A percentile compares a stretch with the other conserved stretches of the same genome.
phyloP scores from a whole-genome alignment of 441 rosid genomes.

The Sinapis alba region DNA sequence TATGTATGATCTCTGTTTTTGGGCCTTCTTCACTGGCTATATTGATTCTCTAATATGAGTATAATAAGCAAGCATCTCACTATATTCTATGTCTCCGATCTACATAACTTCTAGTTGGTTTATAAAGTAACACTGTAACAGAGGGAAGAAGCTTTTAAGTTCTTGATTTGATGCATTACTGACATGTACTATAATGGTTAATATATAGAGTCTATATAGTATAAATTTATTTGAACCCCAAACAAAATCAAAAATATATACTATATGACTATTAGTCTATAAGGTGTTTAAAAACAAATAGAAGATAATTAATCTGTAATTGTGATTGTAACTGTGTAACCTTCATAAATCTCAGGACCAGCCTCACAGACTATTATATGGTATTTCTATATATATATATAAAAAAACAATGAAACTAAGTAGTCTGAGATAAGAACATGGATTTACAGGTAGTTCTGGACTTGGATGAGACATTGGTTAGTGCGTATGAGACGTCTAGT shows the following conservation, averaged over 20 bases:
- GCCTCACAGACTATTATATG: neutral
- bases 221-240: neutral
- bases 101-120: neutral
- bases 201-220: neutral
- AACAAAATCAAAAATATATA: neutral
- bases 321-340: no score
- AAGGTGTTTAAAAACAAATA: neutral
- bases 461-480: conserved; percentile 87
- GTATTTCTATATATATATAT: no score
- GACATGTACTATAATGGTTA: neutral
- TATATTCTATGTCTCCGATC: neutral
- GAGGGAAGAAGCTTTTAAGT: neutral
- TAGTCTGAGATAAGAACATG: neutral
- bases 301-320: neutral
- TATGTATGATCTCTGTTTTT: conserved; percentile 45
- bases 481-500: conserved; percentile 78
- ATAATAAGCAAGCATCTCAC: neutral
- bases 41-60: neutral
- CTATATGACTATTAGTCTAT: neutral
- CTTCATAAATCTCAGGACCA: neutral
- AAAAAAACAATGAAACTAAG: no score
- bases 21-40: neutral
- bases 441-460: conserved; percentile 77
- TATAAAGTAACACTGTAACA: neutral
- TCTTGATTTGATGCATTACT: neutral